A percentile compares a stretch with the other conserved stretches of the same genome.
phyloP scores from a whole-genome alignment of 257 asterid species.

The Nicotiana benthamiana region DNA sequence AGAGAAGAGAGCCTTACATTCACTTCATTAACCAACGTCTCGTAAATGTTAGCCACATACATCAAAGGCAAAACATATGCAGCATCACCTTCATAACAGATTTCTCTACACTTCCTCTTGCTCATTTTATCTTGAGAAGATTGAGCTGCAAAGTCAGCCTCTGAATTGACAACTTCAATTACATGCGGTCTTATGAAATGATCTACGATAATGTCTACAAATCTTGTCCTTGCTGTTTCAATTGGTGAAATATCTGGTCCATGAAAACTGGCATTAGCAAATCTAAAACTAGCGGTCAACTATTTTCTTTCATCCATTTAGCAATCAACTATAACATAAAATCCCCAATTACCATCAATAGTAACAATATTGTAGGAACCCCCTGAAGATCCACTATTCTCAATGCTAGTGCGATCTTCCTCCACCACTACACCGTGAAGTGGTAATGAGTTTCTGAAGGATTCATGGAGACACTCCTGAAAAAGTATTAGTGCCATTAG shows the following conservation, averaged over 20 bases:
- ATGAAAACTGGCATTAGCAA: conserved; percentile 22
- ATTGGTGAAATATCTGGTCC: conserved; percentile 84
- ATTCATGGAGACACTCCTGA: conserved; percentile 85
- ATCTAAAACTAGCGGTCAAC: conserved; percentile 3
- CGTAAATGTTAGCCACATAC: conserved; percentile 92
- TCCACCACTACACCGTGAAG: conserved; percentile 69
- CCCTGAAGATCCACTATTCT: conserved; percentile 60
- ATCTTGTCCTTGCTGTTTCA: conserved; percentile 88
- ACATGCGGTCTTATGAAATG: conserved; percentile 66
- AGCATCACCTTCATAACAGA: conserved; percentile 76
- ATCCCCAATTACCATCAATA: conserved; percentile 49
- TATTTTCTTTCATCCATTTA: background rate
- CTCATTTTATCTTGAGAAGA: conserved; percentile 47
- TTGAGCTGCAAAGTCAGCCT: conserved; percentile 55
- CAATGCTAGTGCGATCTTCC: conserved; percentile 75
- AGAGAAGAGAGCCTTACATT: conserved; percentile 66
- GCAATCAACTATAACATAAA: background rate
- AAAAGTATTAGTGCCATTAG: background rate
- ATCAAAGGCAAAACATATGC: conserved; percentile 82
- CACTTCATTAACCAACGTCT: conserved; percentile 81
- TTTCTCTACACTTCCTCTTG: conserved; percentile 67
- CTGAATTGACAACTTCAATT: conserved; percentile 54
- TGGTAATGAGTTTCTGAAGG: conserved; percentile 63
- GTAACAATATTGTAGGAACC: conserved; percentile 55
- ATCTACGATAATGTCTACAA: conserved; percentile 69